Percentiles rank a stretch among this genome's conserved stretches.
phyloP scores from a whole-genome alignment of 164 flowering plant species.

The Macadamia integrifolia region DNA sequence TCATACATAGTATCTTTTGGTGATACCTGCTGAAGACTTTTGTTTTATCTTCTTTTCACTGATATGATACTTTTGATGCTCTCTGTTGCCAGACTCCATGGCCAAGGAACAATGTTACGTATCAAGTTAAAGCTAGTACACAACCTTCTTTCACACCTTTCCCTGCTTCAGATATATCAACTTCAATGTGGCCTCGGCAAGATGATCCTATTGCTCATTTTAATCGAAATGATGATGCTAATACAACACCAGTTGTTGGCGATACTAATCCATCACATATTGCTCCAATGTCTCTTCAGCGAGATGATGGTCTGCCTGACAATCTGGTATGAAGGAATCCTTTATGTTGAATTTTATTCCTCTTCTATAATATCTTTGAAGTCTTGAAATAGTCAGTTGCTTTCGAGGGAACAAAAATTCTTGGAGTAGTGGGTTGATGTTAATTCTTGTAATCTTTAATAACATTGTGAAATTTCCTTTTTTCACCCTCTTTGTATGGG shows the following conservation, averaged over 20 bases:
- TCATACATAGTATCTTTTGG: neutral
- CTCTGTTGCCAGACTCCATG: conserved; percentile 21
- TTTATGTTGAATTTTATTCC: neutral
- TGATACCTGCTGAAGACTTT: neutral
- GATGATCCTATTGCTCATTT: conserved; percentile 19
- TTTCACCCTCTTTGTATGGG: too few relatives aligned
- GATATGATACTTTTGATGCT: conserved; percentile 1
- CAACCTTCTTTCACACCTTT: conserved; percentile 22
- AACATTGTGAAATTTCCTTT: too few relatives aligned
- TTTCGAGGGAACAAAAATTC: too few relatives aligned
- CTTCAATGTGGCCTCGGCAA: conserved; percentile 32
- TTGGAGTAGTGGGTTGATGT: too few relatives aligned
- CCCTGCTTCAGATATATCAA: conserved; percentile 21
- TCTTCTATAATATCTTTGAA: too few relatives aligned
- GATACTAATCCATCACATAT: conserved; percentile 17
- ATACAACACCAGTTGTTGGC: conserved; percentile 17
- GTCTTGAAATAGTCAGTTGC: too few relatives aligned
- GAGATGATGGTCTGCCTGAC: conserved; percentile 24
- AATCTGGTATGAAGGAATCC: conserved; percentile 30
- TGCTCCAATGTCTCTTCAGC: conserved; percentile 22
- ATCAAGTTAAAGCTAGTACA: conserved; percentile 23
- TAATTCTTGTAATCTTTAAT: too few relatives aligned
- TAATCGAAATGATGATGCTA: conserved; percentile 18
- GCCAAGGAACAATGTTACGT: conserved; percentile 28
- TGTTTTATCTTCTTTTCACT: neutral